Evolutionary conservation across 768 basidiomycete genomes (phyloP).

Genomic region (Suillus lakei): DNA sequence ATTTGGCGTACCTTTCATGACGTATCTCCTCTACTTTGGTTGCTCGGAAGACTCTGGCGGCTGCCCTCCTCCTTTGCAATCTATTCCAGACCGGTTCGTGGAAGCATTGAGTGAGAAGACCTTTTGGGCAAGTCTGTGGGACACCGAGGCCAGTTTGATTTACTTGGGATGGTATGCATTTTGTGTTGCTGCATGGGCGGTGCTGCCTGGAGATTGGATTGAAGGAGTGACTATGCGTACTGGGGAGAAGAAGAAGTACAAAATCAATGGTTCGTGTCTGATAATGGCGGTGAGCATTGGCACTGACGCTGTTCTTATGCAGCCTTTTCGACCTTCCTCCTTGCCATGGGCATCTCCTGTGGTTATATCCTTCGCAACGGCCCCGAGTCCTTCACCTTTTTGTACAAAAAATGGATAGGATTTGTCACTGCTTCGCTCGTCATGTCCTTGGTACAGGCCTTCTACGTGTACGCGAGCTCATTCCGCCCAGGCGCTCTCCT

Average conservation of each 20-base stretch:
- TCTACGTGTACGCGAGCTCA: slow-evolving; percentile 71
- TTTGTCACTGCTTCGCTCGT: slow-evolving; percentile 81
- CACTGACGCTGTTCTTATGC: not conserved
- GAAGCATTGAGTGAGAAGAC: slow-evolving; percentile 48
- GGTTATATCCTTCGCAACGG: slow-evolving; percentile 79
- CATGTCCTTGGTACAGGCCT: slow-evolving; percentile 78
- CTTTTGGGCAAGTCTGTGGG: slow-evolving; percentile 85
- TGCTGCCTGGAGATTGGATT: slow-evolving; percentile 77
- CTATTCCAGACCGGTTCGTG: slow-evolving; percentile 48
- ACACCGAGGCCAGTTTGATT: slow-evolving; percentile 71
- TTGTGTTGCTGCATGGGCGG: slow-evolving; percentile 77
- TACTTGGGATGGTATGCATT: slow-evolving; percentile 95
- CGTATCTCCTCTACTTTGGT: slow-evolving; percentile 78
- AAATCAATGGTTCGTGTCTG: slow-evolving; percentile 82
- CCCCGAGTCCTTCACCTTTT: slow-evolving; percentile 80
- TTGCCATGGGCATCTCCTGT: slow-evolving; percentile 72
- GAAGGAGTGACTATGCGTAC: slow-evolving; percentile 74
- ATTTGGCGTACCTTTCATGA: slow-evolving; percentile 68
- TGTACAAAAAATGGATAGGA: slow-evolving; percentile 93
- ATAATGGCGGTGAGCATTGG: not conserved
- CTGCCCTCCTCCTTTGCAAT: slow-evolving; percentile 60
- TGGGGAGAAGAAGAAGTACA: slow-evolving; percentile 82
- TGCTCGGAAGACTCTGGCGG: slow-evolving; percentile 75
- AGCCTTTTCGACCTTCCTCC: slow-evolving; percentile 90
- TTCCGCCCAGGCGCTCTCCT: slow-evolving; percentile 74